A percentile compares a stretch with the other conserved stretches of the same genome.
Evolutionary conservation across 2,329 filamentous ascomycete species (phyloP).

Genomic region (Metarhizium album): DNA sequence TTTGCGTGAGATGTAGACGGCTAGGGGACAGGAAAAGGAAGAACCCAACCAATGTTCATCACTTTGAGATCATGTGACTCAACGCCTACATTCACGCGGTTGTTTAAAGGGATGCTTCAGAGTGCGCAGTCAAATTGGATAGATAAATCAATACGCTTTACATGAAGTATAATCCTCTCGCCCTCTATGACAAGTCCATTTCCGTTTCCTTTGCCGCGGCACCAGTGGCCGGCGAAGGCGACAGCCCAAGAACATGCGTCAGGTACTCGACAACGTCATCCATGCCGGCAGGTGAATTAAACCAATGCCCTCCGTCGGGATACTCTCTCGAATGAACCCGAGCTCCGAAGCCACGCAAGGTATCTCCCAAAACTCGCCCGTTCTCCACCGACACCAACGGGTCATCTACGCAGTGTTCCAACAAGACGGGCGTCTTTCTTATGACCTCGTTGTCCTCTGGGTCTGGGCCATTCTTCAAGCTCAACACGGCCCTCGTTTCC

Average conservation of each 20-base stretch:
- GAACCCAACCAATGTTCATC: background rate
- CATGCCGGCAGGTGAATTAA: conserved; percentile 31
- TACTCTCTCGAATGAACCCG: conserved; percentile 31
- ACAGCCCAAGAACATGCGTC: background rate
- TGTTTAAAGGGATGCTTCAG: background rate
- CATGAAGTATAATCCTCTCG: background rate
- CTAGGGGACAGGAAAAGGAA: background rate
- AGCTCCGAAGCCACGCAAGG: conserved; percentile 25
- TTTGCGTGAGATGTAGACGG: background rate
- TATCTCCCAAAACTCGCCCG: conserved; percentile 24
- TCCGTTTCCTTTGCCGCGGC: background rate
- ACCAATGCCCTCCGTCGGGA: conserved; percentile 30
- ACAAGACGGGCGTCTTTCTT: conserved; percentile 30
- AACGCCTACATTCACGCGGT: background rate
- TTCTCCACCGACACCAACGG: conserved; percentile 26
- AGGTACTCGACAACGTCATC: conserved; percentile 30
- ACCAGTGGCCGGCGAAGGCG: no score
- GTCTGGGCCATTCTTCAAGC: conserved; percentile 13
- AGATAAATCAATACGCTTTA: background rate
- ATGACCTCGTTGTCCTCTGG: conserved; percentile 21
- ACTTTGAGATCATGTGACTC: background rate
- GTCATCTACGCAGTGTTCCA: conserved; percentile 36
- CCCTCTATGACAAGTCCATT: background rate
- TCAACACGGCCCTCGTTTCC: conserved; percentile 22
- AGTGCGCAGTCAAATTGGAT: background rate